Base-by-base conservation (phyloP, 192 early-diverging fungal genomes). In the Backusella mclennaniae region DNA sequence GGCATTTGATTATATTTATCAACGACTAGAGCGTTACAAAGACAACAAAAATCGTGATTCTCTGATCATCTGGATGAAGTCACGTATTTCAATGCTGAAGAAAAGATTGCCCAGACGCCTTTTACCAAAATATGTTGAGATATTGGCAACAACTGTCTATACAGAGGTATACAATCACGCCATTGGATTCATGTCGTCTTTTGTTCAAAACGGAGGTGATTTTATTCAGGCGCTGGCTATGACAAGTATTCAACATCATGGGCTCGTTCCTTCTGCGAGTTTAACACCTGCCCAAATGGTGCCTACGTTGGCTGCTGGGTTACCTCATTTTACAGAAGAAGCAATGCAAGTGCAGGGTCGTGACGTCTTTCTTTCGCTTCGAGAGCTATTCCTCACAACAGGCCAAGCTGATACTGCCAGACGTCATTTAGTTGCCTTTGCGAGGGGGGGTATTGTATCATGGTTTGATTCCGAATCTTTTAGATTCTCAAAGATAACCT, bases 291-390 rank as follows among this genome's bases (percentile, higher is more conserved):
- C 74, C 66, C 73, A 87, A 35, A 72, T 72, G 6, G 79, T 76
- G 17, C 85, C 88, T 7, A 89, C 91, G 52, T 86, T 99, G 81
- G 97, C 97, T 69, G 98, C 98, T 5, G 98, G 98, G 1, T 85
- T 99, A 66, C 93, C 97, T 31, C 97, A 99, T 78, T 99, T 99
- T 73, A 90, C 97, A 5, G 91, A 91, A 9, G 86, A 90, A 66
- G 92, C 96, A 69, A 97, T 97, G 95, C 90, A 97, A 49, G 93
- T 92, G 75, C 99, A 97, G 98, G 98, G 98, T 23, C 91, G 98
- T 67, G 98, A 99, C 86, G 93, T 98, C 38, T 97, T 98, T 81
- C 96, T 99, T 73, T 87, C 95, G 5, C 83, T 99, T 5, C 87
- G 90, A 5, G 98, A 97, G 1, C 79, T 96, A 35, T 85, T 97